Evolutionary conservation across 176 grass and related monocot genomes (phyloP).

Genomic region (Cymbopogon citratus): DNA sequence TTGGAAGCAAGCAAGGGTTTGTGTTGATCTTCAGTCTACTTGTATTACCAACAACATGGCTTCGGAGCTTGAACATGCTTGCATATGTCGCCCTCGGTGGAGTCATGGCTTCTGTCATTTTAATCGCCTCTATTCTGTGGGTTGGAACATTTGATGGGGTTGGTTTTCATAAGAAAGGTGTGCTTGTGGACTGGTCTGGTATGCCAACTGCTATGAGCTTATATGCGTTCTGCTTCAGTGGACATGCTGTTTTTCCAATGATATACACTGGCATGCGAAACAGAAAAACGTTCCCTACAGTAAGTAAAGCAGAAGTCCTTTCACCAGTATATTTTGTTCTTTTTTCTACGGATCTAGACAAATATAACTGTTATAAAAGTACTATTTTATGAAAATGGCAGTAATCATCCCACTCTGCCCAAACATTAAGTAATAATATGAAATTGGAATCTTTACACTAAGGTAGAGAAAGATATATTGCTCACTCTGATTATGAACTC

Average conservation of each 20-base stretch:
- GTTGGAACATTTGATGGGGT: constrained; percentile 53
- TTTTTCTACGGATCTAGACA: neutral
- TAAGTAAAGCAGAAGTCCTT: constrained; percentile 31
- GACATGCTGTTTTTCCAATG: constrained; percentile 81
- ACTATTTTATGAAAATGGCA: neutral
- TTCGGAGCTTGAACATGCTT: constrained; percentile 69
- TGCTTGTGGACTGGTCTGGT: constrained; percentile 51
- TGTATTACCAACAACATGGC: constrained; percentile 80
- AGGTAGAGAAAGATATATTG: neutral
- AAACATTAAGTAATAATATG: neutral
- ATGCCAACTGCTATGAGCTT: constrained; percentile 71
- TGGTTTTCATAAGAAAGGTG: constrained; percentile 66
- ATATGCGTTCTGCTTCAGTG: constrained; percentile 92
- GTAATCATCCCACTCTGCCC: neutral
- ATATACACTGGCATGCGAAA: constrained; percentile 77
- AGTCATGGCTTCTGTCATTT: constrained; percentile 53
- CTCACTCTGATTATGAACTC: neutral
- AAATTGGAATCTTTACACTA: constrained; percentile 14
- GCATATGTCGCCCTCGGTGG: constrained; percentile 65
- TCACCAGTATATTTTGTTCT: neutral
- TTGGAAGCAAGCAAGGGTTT: constrained; percentile 78
- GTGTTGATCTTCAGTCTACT: constrained; percentile 59
- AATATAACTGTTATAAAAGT: neutral
- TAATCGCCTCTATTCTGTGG: constrained; percentile 59
- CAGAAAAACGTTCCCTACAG: constrained; percentile 52